Conservation (phyloP, 1,139 yeast genomes). For the Geotrichum bryndzae region DNA sequence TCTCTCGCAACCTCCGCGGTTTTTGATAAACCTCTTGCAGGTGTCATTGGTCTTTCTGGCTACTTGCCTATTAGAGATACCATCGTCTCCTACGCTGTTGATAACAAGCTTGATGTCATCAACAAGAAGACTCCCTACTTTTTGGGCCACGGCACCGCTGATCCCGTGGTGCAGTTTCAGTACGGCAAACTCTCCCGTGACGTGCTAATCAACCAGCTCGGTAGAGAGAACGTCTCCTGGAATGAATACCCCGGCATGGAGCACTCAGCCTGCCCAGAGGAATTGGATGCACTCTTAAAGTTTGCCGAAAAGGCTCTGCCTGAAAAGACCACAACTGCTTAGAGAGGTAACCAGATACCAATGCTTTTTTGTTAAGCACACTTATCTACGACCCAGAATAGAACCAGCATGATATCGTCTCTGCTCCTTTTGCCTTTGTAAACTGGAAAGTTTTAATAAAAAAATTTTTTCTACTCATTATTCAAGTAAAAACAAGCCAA, state of each 20-base stretch:
- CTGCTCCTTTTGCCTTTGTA: no score
- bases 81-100: neutral
- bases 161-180: conserved; percentile 53
- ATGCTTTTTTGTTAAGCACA: neutral
- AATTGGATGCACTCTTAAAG: conserved; percentile 51
- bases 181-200: conserved; percentile 45
- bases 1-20: conserved; percentile 47
- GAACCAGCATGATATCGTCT: no score
- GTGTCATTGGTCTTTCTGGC: conserved; percentile 73
- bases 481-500: neutral
- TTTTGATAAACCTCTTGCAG: conserved; percentile 63
- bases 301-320: conserved; percentile 42
- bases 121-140: conserved; percentile 71
- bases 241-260: conserved; percentile 57
- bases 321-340: neutral
- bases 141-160: conserved; percentile 82
- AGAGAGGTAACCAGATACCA: neutral
- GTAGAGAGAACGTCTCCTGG: conserved; percentile 50
- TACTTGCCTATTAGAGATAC: conserved; percentile 49
- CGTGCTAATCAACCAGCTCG: conserved; percentile 42
- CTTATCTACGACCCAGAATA: no score
- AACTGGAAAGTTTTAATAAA: no score
- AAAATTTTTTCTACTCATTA: neutral
- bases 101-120: conserved; percentile 19
- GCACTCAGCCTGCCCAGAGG: conserved; percentile 65